Percentiles rank a stretch among this genome's conserved stretches.
These are phyloP conservation scores for Laetiporus sulphureus DNA, from an alignment of 1,284 basidiomycete genomes.

Conservation along the genomic window DNA sequence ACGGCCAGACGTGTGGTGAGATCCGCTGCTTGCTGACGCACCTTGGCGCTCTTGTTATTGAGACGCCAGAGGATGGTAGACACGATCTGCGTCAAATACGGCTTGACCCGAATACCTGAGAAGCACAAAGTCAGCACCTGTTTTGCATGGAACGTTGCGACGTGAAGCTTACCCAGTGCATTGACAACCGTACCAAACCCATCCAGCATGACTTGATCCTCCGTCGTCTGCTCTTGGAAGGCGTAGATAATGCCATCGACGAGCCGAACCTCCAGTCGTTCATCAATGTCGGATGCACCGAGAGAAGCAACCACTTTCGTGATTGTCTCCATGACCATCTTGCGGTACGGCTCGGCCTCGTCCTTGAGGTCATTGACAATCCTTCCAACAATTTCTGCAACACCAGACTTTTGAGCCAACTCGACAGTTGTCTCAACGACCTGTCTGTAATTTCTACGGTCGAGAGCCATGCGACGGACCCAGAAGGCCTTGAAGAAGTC, in stretches of 20 bases:
- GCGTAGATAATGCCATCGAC: conserved; percentile 99
- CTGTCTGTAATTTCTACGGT: conserved; percentile 93
- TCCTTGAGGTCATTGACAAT: conserved; percentile 97
- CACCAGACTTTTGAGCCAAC: conserved; percentile 93
- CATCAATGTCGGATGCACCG: conserved; percentile 95
- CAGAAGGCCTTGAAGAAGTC: conserved; percentile 99
- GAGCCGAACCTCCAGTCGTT: conserved; percentile 88
- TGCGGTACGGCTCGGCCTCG: conserved; percentile 93
- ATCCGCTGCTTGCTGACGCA: conserved; percentile 98
- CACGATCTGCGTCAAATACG: conserved; percentile 97
- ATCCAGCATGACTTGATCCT: conserved; percentile 98
- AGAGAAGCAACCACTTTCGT: conserved; percentile 92
- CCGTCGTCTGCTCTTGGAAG: conserved; percentile 99
- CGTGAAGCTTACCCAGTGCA: conserved; percentile 54
- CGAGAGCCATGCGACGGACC: conserved; percentile 96
- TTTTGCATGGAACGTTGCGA: not conserved
- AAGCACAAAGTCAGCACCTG: not conserved
- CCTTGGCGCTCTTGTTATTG: conserved; percentile 99
- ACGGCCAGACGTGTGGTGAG: conserved; percentile 91
- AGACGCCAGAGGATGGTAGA: conserved; percentile 99
- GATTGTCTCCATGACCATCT: conserved; percentile 99
- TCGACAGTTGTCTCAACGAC: conserved; percentile 99
- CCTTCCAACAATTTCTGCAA: conserved; percentile 91
- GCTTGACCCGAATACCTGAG: conserved; percentile 91
- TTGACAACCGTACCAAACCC: conserved; percentile 97